Evolutionary conservation across 495 filamentous ascomycete genomes (phyloP).

Genomic region (Hypoxylon intermedium): DNA sequence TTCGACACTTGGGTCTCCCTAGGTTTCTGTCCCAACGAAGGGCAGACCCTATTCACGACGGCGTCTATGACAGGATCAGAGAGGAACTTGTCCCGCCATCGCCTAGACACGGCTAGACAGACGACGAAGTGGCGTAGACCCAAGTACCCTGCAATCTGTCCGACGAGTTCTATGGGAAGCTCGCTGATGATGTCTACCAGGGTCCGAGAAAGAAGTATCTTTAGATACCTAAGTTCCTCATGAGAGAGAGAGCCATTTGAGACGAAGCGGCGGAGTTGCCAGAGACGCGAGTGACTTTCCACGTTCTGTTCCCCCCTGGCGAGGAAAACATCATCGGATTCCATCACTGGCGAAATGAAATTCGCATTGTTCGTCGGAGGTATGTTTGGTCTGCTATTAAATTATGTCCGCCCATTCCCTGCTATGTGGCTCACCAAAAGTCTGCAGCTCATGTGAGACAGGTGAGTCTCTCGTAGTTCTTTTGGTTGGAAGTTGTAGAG

Average conservation of each 20-base stretch:
- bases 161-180: slow-evolving; percentile 46
- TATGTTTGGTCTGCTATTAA: background rate
- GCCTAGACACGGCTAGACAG: slow-evolving; percentile 43
- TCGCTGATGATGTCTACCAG: slow-evolving; percentile 39
- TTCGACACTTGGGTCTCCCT: background rate
- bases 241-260: slow-evolving; percentile 16
- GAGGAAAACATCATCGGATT: background rate
- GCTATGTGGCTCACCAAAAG: too few species aligned
- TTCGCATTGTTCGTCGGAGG: background rate
- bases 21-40: slow-evolving; percentile 21
- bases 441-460: too few species aligned
- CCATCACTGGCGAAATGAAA: slow-evolving; percentile 1
- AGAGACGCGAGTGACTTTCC: slow-evolving; percentile 3
- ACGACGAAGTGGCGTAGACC: slow-evolving; percentile 25
- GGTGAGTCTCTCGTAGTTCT: too few species aligned
- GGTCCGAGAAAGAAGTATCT: slow-evolving; percentile 27
- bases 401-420: too few species aligned
- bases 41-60: slow-evolving; percentile 30
- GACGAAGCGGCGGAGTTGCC: slow-evolving; percentile 19
- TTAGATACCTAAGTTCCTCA: slow-evolving; percentile 39
- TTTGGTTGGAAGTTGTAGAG: too few species aligned
- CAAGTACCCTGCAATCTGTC: slow-evolving; percentile 36
- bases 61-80: slow-evolving; percentile 24
- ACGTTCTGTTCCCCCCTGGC: background rate
- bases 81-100: slow-evolving; percentile 42